Evolutionary conservation across 2,329 filamentous ascomycete genomes (phyloP), one percentile per base, ranked within the genome.

Genomic region (Hypoxylon sp.): DNA sequence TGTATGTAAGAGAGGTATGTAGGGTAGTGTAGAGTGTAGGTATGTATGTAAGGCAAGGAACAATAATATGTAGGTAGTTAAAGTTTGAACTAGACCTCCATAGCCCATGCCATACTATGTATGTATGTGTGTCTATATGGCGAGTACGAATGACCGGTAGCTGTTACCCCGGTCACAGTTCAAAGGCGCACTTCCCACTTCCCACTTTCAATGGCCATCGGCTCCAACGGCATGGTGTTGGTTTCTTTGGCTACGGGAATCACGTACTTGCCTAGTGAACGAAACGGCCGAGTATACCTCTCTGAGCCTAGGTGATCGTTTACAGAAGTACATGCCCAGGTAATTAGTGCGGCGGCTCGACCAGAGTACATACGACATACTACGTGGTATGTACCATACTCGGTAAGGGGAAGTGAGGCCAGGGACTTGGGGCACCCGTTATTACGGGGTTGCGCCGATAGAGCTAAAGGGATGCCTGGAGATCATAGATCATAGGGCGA

Each of bases 141-240:
- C 56, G 14, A 58, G 64, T 67, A 68, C 57, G 64, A 56, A 57
- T 41, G 36, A 55, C 53, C 50, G 58, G 64, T 62, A 62, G 63
- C 65, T 45, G 62, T 66, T 46, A 72, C 70, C 59, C 67, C 63
- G 61, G 68, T 70, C 68, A 68, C 56, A 61, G 49, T 56, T 43
- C 38, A 45, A 55, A 43, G 38, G 5, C 38, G 38, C 38, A 28
- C 6, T 30, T 30, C 5, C 28, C 38, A 19, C 38, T 56, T 56
- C 17, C 53, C 53, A 56, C 53, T 46, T 56, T 28, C 34, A 17
- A 56, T 45, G 28, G 41, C 38, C 13, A 64, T 72, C 74, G 74
- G 74, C 72, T 72, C 70, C 71, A 69, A 73, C 73, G 72, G 74
- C 74, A 75, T 73, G 71, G 65, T 68, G 66, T 70, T 71, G 62